These are phyloP conservation scores for Nicotiana tabacum DNA, from an alignment of 257 asterid genomes.

Conservation along the genomic window DNA sequence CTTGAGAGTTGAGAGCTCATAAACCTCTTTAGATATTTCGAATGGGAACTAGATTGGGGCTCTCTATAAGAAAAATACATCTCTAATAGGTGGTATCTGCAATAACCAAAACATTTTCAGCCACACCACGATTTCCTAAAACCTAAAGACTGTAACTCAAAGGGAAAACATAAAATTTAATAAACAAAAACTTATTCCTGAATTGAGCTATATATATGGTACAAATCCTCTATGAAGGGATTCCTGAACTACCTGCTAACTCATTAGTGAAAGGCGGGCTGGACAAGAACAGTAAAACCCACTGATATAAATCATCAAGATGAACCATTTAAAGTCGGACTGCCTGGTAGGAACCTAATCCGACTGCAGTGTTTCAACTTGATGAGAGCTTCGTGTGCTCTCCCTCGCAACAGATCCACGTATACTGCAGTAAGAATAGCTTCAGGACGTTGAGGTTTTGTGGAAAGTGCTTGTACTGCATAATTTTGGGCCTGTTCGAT, in stretches of 20 bases:
- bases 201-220: constrained; percentile 61
- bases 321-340: constrained; percentile 27
- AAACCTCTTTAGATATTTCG: constrained; percentile 8
- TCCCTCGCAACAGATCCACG: constrained; percentile 62
- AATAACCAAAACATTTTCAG: constrained; percentile 37
- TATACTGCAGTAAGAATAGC: constrained; percentile 68
- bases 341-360: constrained; percentile 37
- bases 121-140: constrained; percentile 39
- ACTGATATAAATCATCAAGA: constrained; percentile 31
- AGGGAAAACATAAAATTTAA: not conserved
- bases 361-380: constrained; percentile 55
- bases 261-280: constrained; percentile 35
- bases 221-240: constrained; percentile 63
- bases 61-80: constrained; percentile 41
- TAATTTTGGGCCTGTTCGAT: constrained; percentile 53
- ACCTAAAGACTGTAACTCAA: constrained; percentile 12
- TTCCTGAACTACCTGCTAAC: constrained; percentile 62
- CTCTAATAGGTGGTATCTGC: constrained; percentile 33
- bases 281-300: constrained; percentile 22
- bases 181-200: constrained; percentile 49
- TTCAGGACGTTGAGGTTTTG: constrained; percentile 43
- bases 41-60: constrained; percentile 15
- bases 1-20: constrained; percentile 12
- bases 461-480: constrained; percentile 45
- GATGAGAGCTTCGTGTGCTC: constrained; percentile 52